phyloP scores from a whole-genome alignment of 805 yeast genomes.

The Cyberlindnera mycetangii region DNA sequence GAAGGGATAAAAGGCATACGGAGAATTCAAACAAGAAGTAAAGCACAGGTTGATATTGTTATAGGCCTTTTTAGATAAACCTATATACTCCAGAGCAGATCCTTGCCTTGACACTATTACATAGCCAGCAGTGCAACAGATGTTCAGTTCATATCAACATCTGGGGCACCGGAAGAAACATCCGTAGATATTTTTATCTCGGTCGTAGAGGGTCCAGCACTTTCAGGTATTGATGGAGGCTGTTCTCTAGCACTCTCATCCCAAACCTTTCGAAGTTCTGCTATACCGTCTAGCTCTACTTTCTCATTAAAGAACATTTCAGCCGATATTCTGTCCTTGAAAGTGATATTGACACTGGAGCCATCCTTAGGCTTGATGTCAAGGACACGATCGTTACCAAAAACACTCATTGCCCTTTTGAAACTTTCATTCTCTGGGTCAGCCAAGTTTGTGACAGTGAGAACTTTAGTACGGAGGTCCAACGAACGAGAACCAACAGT shows the following conservation, averaged over 20 bases:
- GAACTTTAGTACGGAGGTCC: conserved; percentile 26
- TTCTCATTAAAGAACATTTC: conserved; percentile 22
- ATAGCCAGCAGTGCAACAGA: neutral
- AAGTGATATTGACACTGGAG: conserved; percentile 18
- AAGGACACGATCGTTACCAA: conserved; percentile 17
- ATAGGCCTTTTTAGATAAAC: no score
- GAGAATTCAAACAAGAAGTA: no score
- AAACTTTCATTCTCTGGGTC: conserved; percentile 18
- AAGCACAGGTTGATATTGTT: no score
- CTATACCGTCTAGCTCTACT: conserved; percentile 12
- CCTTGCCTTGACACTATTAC: no score
- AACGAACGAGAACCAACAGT: conserved; percentile 10
- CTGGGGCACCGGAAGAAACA: neutral
- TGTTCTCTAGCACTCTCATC: conserved; percentile 20
- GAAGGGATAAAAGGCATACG: no score
- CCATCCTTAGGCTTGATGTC: conserved; percentile 7
- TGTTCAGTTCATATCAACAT: conserved; percentile 3
- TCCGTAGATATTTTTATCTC: neutral
- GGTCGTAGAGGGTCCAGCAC: neutral
- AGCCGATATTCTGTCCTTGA: conserved; percentile 24
- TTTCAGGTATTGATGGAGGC: neutral
- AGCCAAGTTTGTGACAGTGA: conserved; percentile 18
- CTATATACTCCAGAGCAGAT: no score
- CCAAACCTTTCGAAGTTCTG: conserved; percentile 20
- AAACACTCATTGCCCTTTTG: conserved; percentile 13